These are phyloP conservation scores for Penicillium canescens DNA, from an alignment of 495 filamentous ascomycete genomes.

Conservation along the genomic window DNA sequence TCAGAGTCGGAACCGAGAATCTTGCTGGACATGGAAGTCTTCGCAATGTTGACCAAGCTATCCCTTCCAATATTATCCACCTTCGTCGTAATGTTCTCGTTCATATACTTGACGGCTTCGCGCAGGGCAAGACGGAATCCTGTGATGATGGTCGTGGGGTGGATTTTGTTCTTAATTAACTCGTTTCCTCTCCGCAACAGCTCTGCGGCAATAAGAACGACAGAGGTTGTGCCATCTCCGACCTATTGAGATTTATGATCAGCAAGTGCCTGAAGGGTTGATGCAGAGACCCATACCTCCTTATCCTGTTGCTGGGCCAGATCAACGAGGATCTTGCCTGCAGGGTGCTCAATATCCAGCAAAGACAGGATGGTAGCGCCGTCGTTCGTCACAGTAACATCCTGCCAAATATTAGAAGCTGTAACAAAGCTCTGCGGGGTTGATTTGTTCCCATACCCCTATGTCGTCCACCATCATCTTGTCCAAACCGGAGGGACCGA, in stretches of 20 bases:
- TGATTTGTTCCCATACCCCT: slow-evolving; percentile 59
- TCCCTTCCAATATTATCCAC: slow-evolving; percentile 89
- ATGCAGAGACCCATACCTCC: slow-evolving; percentile 56
- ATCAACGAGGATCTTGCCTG: slow-evolving; percentile 97
- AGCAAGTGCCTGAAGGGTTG: not conserved
- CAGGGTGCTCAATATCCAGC: slow-evolving; percentile 95
- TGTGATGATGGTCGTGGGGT: slow-evolving; percentile 98
- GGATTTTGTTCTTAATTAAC: slow-evolving; percentile 99
- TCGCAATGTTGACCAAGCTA: slow-evolving; percentile 90
- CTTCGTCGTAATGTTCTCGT: slow-evolving; percentile 93
- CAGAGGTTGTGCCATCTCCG: slow-evolving; percentile 96
- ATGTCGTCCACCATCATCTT: slow-evolving; percentile 99
- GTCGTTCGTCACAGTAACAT: slow-evolving; percentile 99
- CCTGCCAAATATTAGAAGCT: slow-evolving; percentile 52
- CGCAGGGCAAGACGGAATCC: slow-evolving; percentile 93
- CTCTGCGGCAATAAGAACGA: slow-evolving; percentile 96
- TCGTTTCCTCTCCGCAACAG: slow-evolving; percentile 94
- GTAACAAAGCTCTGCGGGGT: slow-evolving; percentile 30
- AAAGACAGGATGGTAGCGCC: slow-evolving; percentile 94
- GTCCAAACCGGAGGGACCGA: slow-evolving; percentile 93
- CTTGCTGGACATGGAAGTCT: slow-evolving; percentile 99
- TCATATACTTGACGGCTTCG: slow-evolving; percentile 98
- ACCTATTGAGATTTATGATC: slow-evolving; percentile 49
- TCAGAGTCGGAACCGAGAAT: slow-evolving; percentile 95
- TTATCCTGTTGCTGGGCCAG: slow-evolving; percentile 98